Evolutionary conservation across 2,329 filamentous ascomycete species (phyloP).

Genomic region (Aureobasidium sp.): DNA sequence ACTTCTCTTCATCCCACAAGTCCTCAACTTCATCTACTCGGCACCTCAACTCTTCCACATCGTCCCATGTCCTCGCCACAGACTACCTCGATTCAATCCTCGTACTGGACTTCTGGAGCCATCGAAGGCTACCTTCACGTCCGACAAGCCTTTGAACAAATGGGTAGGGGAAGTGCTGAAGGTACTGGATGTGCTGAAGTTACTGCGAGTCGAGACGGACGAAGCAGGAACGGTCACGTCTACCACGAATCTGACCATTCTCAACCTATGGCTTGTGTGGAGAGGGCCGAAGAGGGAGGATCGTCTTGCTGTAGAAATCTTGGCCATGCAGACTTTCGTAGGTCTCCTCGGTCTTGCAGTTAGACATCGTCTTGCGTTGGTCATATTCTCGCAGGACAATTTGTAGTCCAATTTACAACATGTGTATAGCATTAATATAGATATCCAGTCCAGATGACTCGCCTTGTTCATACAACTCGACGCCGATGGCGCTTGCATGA

Average conservation of each 20-base stretch:
- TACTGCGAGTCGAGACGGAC: constrained; percentile 61
- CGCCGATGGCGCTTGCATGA: too few species aligned
- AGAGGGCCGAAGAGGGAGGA: constrained; percentile 86
- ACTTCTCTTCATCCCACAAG: constrained; percentile 82
- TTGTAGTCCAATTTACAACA: background rate
- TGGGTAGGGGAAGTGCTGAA: constrained; percentile 56
- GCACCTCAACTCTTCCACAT: constrained; percentile 83
- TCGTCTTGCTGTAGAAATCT: constrained; percentile 67
- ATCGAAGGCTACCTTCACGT: constrained; percentile 62
- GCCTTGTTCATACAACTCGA: background rate
- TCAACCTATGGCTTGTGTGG: constrained; percentile 96
- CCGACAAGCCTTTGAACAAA: constrained; percentile 56
- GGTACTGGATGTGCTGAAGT: constrained; percentile 56
- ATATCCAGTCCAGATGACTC: too few species aligned
- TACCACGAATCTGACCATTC: constrained; percentile 81
- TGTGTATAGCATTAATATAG: background rate
- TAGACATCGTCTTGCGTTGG: constrained; percentile 73
- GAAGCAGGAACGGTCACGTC: constrained; percentile 63
- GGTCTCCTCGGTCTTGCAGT: constrained; percentile 79
- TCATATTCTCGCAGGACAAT: constrained; percentile 86
- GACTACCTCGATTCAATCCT: constrained; percentile 80
- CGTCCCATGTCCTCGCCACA: constrained; percentile 85
- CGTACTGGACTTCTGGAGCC: constrained; percentile 78
- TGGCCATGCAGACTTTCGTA: constrained; percentile 64
- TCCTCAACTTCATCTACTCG: constrained; percentile 95